Evolutionary conservation across 2,329 filamentous ascomycete species (phyloP).

Genomic region (Trichoderma sp.): DNA sequence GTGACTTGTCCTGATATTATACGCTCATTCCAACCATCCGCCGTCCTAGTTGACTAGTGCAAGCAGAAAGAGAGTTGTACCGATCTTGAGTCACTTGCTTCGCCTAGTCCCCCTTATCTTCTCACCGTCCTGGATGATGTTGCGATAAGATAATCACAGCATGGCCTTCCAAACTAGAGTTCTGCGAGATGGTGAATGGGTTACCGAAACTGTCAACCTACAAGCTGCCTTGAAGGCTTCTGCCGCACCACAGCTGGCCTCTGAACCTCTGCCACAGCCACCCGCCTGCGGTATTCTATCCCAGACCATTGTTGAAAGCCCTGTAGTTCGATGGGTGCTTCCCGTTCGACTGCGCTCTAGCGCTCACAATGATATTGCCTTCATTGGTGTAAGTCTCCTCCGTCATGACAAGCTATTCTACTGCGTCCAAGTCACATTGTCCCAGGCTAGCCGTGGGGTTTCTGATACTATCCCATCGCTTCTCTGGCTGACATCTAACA

Average conservation of each 20-base stretch:
- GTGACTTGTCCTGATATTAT: neutral
- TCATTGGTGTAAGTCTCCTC: conserved; percentile 66
- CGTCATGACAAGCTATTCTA: neutral
- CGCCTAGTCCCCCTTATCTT: no score
- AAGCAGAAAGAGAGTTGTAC: neutral
- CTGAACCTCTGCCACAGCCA: conserved; percentile 36
- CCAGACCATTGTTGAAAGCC: conserved; percentile 73
- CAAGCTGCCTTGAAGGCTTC: conserved; percentile 43
- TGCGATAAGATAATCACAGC: conserved; percentile 26
- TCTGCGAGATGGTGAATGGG: conserved; percentile 55
- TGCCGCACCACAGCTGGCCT: conserved; percentile 31
- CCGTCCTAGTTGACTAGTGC: neutral
- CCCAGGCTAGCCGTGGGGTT: neutral
- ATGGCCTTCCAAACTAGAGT: conserved; percentile 55
- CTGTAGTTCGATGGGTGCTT: conserved; percentile 72
- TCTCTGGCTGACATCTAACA: conserved; percentile 30
- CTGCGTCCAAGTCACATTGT: neutral
- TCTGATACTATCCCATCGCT: neutral
- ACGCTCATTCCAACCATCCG: neutral
- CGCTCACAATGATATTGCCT: conserved; percentile 75
- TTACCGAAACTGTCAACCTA: conserved; percentile 51
- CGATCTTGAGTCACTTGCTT: neutral
- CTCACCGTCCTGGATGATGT: conserved; percentile 17
- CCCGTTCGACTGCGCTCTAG: conserved; percentile 73
- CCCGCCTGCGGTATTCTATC: conserved; percentile 72